Base-by-base conservation (phyloP, 179 eudicot genomes). In the Drosera spatulata region DNA sequence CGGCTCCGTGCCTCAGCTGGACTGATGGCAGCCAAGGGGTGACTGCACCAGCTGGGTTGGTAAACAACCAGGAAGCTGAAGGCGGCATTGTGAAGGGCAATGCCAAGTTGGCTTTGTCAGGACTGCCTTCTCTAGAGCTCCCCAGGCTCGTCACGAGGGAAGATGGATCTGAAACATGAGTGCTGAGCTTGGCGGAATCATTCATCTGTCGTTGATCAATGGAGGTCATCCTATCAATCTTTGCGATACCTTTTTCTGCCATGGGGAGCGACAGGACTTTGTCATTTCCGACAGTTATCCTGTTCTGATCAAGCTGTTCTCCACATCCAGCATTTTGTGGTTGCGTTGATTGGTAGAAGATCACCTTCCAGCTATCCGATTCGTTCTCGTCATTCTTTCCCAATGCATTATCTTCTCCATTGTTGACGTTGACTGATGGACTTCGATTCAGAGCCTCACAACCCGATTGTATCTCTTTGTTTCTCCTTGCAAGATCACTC, bases 111-210 rank as follows among this genome's bases (percentile, higher is more conserved):
- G 60, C 68, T 61, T 65, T 82, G 37, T 80, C 85, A 10, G 87
- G 93, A 67, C 87, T 82, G 11, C 73, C 80, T 51, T 85, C 91
- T 55, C 85, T 78, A 38, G 87, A 82, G 67, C 85, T 75, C 65
- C 74, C 50, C 63, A 79, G 62, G 73, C 83, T 75, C 13, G 81
- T 77, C 3, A 73, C 85, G 53, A 78, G 51, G 2, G 91, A 85
- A 11, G 87, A 77, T 11, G 78, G 46, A 58, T 69, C 58, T 0
- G 87, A 78, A 50, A 73, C 53, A 60, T 75, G 85, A 42, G 63
- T 61, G 60, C 52, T 71, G 61, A 53, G 55, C 41, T 50, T 55
- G 2, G 59, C 42, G 5, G 67, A 50, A 53, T 54, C 69, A 41
- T 45, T 61, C 55, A 66, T 52, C 39, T 65, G 79, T 43, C 67